These are phyloP conservation scores for Trichoderma atroviride DNA, from an alignment of 2,329 filamentous ascomycete genomes.

Conservation along the genomic window DNA sequence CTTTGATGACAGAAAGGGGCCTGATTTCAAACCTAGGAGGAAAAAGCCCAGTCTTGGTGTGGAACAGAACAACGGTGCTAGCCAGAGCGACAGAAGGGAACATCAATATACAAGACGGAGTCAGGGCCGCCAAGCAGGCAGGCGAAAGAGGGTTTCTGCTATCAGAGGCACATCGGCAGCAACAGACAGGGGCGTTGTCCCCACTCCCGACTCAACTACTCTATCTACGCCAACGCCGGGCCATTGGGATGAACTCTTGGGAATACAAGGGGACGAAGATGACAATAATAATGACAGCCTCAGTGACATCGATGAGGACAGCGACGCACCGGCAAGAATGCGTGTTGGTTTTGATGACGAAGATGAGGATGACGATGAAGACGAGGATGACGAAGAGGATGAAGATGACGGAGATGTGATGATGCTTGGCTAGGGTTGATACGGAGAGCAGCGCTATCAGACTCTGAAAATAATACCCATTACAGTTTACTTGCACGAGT, in stretches of 20 bases:
- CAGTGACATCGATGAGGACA: conserved; percentile 33
- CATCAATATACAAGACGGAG: conserved; percentile 30
- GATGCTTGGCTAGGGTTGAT: conserved; percentile 7
- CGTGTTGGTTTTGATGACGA: neutral
- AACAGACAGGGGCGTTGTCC: conserved; percentile 20
- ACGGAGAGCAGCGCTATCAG: neutral
- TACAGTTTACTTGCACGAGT: too few relatives aligned
- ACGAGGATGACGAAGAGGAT: conserved; percentile 8
- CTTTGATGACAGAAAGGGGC: conserved; percentile 47
- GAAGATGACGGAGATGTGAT: conserved; percentile 14
- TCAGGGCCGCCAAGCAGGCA: conserved; percentile 13
- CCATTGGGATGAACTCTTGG: conserved; percentile 40
- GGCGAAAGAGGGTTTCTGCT: conserved; percentile 27
- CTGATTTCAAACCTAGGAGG: conserved; percentile 44
- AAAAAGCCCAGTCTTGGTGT: conserved; percentile 28
- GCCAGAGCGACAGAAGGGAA: conserved; percentile 4
- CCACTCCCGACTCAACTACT: conserved; percentile 8
- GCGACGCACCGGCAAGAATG: conserved; percentile 20
- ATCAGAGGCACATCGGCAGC: conserved; percentile 20
- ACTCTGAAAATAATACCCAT: neutral
- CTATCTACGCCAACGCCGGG: conserved; percentile 42
- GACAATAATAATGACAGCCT: conserved; percentile 34
- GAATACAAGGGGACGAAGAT: conserved; percentile 31
- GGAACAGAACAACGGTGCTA: conserved; percentile 34
- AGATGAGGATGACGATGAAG: conserved; percentile 20